Percentiles rank a stretch among this genome's conserved stretches.
Conservation (phyloP, 257 asterid species). For the Datura wrightii region DNA sequence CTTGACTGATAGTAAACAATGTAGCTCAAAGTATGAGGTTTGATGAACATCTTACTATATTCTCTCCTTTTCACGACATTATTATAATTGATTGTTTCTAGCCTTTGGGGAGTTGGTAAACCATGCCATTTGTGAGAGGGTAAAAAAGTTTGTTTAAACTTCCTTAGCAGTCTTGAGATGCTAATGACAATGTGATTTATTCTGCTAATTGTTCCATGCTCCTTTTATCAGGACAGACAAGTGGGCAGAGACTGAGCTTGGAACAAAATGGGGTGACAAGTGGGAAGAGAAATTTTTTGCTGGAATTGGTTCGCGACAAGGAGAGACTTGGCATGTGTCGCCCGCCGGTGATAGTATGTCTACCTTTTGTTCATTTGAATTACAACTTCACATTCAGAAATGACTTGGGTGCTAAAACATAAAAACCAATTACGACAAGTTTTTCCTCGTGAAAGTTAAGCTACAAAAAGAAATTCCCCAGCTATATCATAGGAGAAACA, state of each 20-base stretch:
- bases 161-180: slow-evolving; percentile 9
- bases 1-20: neutral
- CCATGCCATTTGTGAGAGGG: neutral
- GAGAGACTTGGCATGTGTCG: slow-evolving; percentile 97
- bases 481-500: neutral
- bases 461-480: neutral
- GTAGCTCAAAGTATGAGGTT: neutral
- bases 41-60: neutral
- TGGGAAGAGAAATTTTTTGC: slow-evolving; percentile 97
- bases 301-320: slow-evolving; percentile 97
- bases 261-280: slow-evolving; percentile 99
- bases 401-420: neutral
- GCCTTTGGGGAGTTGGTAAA: neutral
- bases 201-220: slow-evolving; percentile 27
- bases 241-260: slow-evolving; percentile 98
- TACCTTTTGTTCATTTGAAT: neutral
- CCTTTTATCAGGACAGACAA: slow-evolving; percentile 87
- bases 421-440: neutral
- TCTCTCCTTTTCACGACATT: neutral
- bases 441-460: neutral
- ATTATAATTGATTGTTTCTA: neutral
- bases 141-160: neutral
- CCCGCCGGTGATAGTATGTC: slow-evolving; percentile 74
- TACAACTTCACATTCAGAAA: neutral
- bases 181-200: neutral